These are phyloP conservation scores for Toxicodendron radicans DNA, from an alignment of 345 rosid species.

Conservation along the genomic window DNA sequence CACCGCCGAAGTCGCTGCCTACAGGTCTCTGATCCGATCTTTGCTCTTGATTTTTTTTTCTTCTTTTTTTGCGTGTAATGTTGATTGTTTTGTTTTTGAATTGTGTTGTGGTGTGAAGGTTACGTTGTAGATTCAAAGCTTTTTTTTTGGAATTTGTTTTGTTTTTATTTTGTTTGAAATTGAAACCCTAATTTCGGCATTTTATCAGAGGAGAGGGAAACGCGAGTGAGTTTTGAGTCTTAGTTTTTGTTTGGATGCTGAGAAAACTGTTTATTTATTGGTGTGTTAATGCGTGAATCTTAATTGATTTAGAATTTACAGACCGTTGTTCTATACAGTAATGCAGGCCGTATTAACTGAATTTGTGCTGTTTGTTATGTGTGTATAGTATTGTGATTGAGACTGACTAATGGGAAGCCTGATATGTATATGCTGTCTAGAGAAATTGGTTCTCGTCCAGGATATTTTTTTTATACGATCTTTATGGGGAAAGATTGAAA, in stretches of 20 bases:
- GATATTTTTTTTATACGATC: no score
- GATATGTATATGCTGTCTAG: neutral
- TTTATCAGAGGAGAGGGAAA: neutral
- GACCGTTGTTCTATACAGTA: neutral
- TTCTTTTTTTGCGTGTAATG: conserved; percentile 1
- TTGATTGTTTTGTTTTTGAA: neutral
- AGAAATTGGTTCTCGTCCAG: neutral
- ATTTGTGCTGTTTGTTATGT: neutral
- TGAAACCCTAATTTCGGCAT: conserved; percentile 1
- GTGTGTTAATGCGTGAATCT: neutral
- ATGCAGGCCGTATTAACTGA: neutral
- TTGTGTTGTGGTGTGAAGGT: neutral
- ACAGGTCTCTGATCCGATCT: conserved; percentile 65
- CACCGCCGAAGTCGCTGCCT: conserved; percentile 64
- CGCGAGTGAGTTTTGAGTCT: neutral
- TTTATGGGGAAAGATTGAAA: no score
- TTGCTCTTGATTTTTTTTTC: conserved; percentile 23
- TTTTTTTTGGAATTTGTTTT: neutral
- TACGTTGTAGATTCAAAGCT: neutral
- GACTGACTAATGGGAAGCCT: neutral
- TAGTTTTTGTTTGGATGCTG: neutral
- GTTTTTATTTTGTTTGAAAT: neutral
- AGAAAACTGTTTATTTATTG: neutral
- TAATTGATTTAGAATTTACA: neutral
- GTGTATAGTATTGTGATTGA: neutral